A percentile compares a stretch with the other conserved stretches of the same genome.
phyloP scores from a whole-genome alignment of 2,329 filamentous ascomycete genomes.

The Grosmannia huntii region DNA sequence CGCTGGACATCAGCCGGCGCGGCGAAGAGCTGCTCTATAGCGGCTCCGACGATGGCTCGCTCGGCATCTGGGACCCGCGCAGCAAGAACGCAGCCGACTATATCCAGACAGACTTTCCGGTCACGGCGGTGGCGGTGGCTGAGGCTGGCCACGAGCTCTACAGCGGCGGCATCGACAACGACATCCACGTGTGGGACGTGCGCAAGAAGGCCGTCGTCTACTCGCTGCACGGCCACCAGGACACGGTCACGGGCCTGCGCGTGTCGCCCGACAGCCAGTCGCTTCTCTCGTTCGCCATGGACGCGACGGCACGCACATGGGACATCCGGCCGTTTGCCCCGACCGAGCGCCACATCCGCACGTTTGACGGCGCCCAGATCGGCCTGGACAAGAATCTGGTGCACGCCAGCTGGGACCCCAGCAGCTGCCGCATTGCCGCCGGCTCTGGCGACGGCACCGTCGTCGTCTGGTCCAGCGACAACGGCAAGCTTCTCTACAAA shows the following conservation, averaged over 20 bases:
- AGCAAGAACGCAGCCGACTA: slow-evolving; percentile 80
- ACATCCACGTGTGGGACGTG: slow-evolving; percentile 94
- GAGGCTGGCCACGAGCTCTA: slow-evolving; percentile 95
- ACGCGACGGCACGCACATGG: slow-evolving; percentile 90
- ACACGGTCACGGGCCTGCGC: slow-evolving; percentile 80
- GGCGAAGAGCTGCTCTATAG: slow-evolving; percentile 86
- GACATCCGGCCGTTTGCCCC: slow-evolving; percentile 92
- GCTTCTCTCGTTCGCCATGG: slow-evolving; percentile 83
- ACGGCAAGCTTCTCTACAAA: slow-evolving; percentile 88
- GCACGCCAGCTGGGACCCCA: slow-evolving; percentile 76
- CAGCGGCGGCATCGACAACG: slow-evolving; percentile 89
- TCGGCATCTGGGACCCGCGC: slow-evolving; percentile 92
- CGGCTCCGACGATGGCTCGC: slow-evolving; percentile 84
- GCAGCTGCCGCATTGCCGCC: slow-evolving; percentile 75
- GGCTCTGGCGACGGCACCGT: slow-evolving; percentile 85
- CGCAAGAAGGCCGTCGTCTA: slow-evolving; percentile 84
- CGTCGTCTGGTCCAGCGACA: slow-evolving; percentile 79
- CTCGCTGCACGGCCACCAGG: slow-evolving; percentile 75
- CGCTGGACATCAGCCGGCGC: slow-evolving; percentile 74
- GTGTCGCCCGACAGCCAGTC: slow-evolving; percentile 91
- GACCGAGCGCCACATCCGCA: slow-evolving; percentile 69
- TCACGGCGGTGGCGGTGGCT: slow-evolving; percentile 82
- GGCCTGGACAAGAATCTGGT: slow-evolving; percentile 88
- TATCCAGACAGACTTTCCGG: slow-evolving; percentile 80
- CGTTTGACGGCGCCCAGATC: slow-evolving; percentile 80